A percentile compares a stretch with the other conserved stretches of the same genome.
phyloP scores from a whole-genome alignment of 805 yeast species.

The Allodekkera sacchari region DNA sequence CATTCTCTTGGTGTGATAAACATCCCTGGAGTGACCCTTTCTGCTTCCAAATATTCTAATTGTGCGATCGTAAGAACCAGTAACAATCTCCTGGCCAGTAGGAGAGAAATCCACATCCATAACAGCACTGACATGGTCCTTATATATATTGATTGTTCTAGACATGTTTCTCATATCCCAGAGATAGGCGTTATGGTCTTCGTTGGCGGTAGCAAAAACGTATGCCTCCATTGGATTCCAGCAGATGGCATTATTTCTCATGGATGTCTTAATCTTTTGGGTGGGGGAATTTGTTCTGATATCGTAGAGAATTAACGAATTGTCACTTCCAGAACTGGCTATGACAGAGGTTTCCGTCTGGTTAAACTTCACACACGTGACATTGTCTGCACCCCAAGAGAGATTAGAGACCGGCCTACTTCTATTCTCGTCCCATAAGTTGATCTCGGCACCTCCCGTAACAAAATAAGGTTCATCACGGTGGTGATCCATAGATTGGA shows the following conservation, averaged over 20 bases:
- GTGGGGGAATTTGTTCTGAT: slow-evolving; percentile 85
- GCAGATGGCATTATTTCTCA: slow-evolving; percentile 77
- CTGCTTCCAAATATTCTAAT: slow-evolving; percentile 60
- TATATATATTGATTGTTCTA: slow-evolving; percentile 73
- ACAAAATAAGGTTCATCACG: slow-evolving; percentile 65
- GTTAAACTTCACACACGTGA: slow-evolving; percentile 76
- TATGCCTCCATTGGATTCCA: slow-evolving; percentile 99
- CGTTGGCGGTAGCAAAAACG: slow-evolving; percentile 84
- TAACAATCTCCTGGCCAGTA: slow-evolving; percentile 91
- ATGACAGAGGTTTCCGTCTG: slow-evolving; percentile 81
- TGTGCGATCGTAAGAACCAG: slow-evolving; percentile 93
- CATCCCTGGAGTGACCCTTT: slow-evolving; percentile 90
- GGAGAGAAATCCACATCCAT: slow-evolving; percentile 94
- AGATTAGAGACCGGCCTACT: slow-evolving; percentile 68
- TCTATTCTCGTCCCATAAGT: slow-evolving; percentile 86
- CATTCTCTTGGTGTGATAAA: slow-evolving; percentile 97
- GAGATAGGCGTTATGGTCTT: slow-evolving; percentile 88
- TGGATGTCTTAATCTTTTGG: slow-evolving; percentile 75
- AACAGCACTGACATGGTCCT: slow-evolving; percentile 95
- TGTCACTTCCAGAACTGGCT: slow-evolving; percentile 87
- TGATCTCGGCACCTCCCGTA: slow-evolving; percentile 85
- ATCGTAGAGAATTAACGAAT: slow-evolving; percentile 85
- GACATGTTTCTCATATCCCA: slow-evolving; percentile 95
- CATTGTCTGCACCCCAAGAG: slow-evolving; percentile 96
- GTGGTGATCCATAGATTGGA: slow-evolving; percentile 83